Conservation (phyloP, 225 moss, liverwort and hornwort genomes). For the Physcomitrellopsis africana region DNA sequence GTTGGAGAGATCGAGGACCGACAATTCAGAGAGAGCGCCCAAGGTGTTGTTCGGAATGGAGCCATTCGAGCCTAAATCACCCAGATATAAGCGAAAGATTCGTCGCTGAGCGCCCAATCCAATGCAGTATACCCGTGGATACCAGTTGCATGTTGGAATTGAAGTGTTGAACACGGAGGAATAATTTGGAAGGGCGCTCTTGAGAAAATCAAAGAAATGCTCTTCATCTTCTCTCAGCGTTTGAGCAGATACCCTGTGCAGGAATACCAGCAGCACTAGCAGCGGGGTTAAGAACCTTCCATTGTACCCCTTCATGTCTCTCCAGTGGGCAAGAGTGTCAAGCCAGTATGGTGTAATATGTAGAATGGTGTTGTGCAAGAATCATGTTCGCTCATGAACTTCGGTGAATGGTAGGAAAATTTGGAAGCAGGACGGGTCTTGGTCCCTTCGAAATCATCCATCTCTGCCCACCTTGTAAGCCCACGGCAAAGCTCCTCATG, state of each 20-base stretch:
- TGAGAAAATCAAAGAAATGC: slow-evolving; percentile 36
- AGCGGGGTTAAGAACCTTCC: slow-evolving; percentile 36
- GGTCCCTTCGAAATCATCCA: slow-evolving; percentile 24
- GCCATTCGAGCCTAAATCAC: slow-evolving; percentile 41
- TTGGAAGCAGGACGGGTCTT: not conserved
- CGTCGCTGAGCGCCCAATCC: slow-evolving; percentile 54
- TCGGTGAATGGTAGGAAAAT: slow-evolving; percentile 12
- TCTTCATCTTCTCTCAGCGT: slow-evolving; percentile 45
- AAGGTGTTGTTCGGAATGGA: slow-evolving; percentile 51
- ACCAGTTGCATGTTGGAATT: slow-evolving; percentile 47
- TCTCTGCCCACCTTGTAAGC: not conserved
- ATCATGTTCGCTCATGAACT: slow-evolving; percentile 23
- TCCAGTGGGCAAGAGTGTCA: slow-evolving; percentile 20
- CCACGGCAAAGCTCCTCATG: slow-evolving; percentile 3
- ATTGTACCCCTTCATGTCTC: slow-evolving; percentile 43
- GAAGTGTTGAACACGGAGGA: slow-evolving; percentile 40
- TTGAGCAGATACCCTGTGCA: slow-evolving; percentile 38
- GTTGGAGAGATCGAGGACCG: slow-evolving; percentile 54
- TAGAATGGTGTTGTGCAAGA: slow-evolving; percentile 13
- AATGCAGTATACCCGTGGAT: slow-evolving; percentile 40
- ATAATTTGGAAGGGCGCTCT: slow-evolving; percentile 37
- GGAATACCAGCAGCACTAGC: slow-evolving; percentile 31
- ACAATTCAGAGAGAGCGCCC: slow-evolving; percentile 49
- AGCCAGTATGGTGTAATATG: not conserved
- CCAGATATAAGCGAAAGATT: slow-evolving; percentile 34